Evolutionary conservation across 2,329 filamentous ascomycete genomes (phyloP), one percentile per base, ranked within the genome.

Genomic region (Cephalotrichum gorgonifer): DNA sequence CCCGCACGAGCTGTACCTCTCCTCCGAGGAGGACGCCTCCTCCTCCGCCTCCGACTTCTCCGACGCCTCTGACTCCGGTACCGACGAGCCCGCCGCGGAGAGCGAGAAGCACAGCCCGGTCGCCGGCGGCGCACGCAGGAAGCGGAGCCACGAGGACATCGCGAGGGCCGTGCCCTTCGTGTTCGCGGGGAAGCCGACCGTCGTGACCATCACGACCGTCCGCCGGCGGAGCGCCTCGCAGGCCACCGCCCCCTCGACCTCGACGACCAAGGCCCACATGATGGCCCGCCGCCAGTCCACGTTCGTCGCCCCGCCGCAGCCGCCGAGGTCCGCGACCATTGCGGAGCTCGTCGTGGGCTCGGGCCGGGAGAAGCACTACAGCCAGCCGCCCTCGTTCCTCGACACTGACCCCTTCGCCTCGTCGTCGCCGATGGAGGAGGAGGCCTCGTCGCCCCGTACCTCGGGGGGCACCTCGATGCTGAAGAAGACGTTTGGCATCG

Each of bases 11-110:
- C 58, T 78, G 51, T 84, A 84, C 60, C 73, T 84, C 25, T 83
- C 79, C 2, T 82, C 78, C 0, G 80, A 84, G 55, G 80, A 84
- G 59, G 80, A 83, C 54, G 78, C 73, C 27, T 83, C 79, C 2
- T 79, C 79, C 2, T 78, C 75, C 17, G 74, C 76, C 43, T 79
- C 79, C 61, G 73, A 79, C 61, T 75, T 75, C 53, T 81, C 76
- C 49, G 75, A 79, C 56, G 73, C 74, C 46, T 64, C 65, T 54
- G 72, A 77, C 54, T 74, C 70, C 44, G 66, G 65, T 20, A 69
- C 61, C 51, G 69, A 68, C 46, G 54, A 57, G 9, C 53, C 56
- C 4, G 47, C 44, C 14, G 33, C 45, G 15, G 8, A 30, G 17
- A 55, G 53, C 30, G 9, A 28, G 12, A 45, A 44, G 42, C 44